Evolutionary conservation across 1,139 yeast species (phyloP).

Genomic region (Meyerozyma sp.): DNA sequence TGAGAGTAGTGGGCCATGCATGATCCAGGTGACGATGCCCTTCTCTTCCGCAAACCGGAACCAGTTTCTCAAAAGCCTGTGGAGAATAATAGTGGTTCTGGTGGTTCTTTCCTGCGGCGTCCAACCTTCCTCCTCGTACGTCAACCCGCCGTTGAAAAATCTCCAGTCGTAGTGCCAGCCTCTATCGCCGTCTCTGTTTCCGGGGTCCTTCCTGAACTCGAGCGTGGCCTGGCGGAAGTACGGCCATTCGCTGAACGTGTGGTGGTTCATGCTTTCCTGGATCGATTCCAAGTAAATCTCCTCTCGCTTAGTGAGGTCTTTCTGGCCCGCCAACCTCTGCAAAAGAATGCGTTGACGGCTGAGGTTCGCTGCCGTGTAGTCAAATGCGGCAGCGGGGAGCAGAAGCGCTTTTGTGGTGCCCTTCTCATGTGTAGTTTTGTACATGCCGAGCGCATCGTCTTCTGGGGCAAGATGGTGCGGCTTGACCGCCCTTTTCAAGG

Average conservation of each 20-base stretch:
- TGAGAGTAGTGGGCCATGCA: constrained; percentile 15
- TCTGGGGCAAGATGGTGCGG: constrained; percentile 6
- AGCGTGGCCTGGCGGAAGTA: constrained; percentile 15
- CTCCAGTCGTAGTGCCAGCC: constrained; percentile 15
- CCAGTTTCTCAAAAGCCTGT: constrained; percentile 29
- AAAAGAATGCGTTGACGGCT: constrained; percentile 4
- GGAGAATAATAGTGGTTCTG: constrained; percentile 21
- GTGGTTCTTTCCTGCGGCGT: constrained; percentile 13
- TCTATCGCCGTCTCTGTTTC: background rate
- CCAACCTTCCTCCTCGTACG: constrained; percentile 14
- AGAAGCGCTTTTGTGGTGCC: constrained; percentile 3
- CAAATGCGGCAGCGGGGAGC: constrained; percentile 4
- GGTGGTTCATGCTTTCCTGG: constrained; percentile 12
- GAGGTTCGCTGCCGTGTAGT: constrained; percentile 4
- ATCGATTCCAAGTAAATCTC: constrained; percentile 17
- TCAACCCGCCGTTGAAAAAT: constrained; percentile 13
- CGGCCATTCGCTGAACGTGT: constrained; percentile 15
- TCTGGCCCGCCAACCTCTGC: constrained; percentile 6
- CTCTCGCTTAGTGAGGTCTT: constrained; percentile 8
- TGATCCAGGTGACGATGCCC: constrained; percentile 24
- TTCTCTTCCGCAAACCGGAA: constrained; percentile 30
- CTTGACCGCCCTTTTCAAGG: constrained; percentile 7
- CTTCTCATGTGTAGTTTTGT: background rate
- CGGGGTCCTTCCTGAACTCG: background rate
- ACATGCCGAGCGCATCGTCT: constrained; percentile 1